phyloP scores from a whole-genome alignment of 2,329 filamentous ascomycete genomes.

The Cytospora mali region DNA sequence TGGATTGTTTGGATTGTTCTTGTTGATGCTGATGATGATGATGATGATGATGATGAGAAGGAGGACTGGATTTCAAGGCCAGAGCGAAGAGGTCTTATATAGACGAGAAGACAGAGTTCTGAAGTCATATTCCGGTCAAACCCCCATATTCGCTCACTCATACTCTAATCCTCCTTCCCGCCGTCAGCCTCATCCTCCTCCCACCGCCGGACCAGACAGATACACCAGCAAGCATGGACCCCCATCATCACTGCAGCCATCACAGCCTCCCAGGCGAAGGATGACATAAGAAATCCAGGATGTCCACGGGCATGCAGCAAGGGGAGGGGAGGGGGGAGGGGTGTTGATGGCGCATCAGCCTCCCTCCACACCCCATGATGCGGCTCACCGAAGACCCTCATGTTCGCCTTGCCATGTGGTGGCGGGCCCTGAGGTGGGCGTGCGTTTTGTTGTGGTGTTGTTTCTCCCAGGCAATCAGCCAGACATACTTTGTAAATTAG shows the following conservation, averaged over 20 bases:
- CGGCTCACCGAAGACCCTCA: constrained; percentile 11
- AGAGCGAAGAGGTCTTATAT: constrained; percentile 34
- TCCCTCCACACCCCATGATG: constrained; percentile 12
- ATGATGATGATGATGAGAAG: constrained; percentile 32
- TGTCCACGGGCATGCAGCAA: constrained; percentile 14
- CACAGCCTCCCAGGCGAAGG: constrained; percentile 26
- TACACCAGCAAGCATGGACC: constrained; percentile 6
- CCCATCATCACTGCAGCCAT: constrained; percentile 15
- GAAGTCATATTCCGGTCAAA: constrained; percentile 26
- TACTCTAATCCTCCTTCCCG: constrained; percentile 21
- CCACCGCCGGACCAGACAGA: not conserved
- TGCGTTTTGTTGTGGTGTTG: not conserved
- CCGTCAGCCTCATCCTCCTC: constrained; percentile 27
- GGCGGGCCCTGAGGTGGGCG: too few species aligned
- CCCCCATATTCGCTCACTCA: constrained; percentile 3
- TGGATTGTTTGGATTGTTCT: constrained; percentile 16
- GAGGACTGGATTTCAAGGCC: constrained; percentile 29
- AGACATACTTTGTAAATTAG: too few species aligned
- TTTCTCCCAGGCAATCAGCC: constrained; percentile 12
- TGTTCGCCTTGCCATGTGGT: constrained; percentile 25
- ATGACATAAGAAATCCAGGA: constrained; percentile 28
- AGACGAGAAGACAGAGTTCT: constrained; percentile 22
- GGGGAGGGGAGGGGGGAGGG: too few species aligned
- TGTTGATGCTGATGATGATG: constrained; percentile 29
- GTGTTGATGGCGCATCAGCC: too few species aligned